Base-by-base conservation (phyloP, 2,329 filamentous ascomycete species). In the Pestalotiopsis sp. region DNA sequence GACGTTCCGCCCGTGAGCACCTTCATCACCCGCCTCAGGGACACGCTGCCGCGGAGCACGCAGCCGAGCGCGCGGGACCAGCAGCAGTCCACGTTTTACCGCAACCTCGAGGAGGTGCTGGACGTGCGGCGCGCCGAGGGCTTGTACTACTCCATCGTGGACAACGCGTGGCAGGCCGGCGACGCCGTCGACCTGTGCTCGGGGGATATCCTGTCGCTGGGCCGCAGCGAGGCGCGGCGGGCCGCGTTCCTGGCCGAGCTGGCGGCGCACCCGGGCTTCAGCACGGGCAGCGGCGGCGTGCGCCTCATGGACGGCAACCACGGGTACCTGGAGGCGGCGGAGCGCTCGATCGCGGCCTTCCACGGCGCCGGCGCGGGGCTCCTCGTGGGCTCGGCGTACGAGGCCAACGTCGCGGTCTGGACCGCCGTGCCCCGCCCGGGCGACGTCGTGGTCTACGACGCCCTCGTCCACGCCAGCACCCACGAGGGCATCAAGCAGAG, bases 191-290 rank as follows among this genome's bases (percentile, higher is more conserved):
- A 92, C 78, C 91, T 92, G 74, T 90, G 87, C 1, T 90, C 89
- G 61, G 91, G 90, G 76, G 90, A 92, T 76, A 90, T 91, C 70
- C 83, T 92, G 12, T 90, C 89, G 0, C 80, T 92, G 4, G 85
- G 82, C 1, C 83, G 79, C 1, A 86, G 83, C 7, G 74, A 80
- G 0, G 75, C 76, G 4, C 82, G 89, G n/a, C 84, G 84, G 4
- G 65, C 78, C 4, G 78, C 80, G 2, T 90, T 84, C 70, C 77
- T 89, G 9, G 67, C 80, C 6, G 85, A 87, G 74, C 77, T 91
- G 4, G 58, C 62, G 9, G 25, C 36, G 25, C 59, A 61, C n/a
- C 60, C 40, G n/a, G 59, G 14, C 23, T 62, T 64, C 17, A 25
- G 52, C 40, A 23, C 59, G 60, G 66, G 60, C 4, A 20, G 20